Percentiles rank a stretch among this genome's conserved stretches.
These are phyloP conservation scores for Starmerella riodocensis DNA, from an alignment of 805 yeast species.

Conservation along the genomic window DNA sequence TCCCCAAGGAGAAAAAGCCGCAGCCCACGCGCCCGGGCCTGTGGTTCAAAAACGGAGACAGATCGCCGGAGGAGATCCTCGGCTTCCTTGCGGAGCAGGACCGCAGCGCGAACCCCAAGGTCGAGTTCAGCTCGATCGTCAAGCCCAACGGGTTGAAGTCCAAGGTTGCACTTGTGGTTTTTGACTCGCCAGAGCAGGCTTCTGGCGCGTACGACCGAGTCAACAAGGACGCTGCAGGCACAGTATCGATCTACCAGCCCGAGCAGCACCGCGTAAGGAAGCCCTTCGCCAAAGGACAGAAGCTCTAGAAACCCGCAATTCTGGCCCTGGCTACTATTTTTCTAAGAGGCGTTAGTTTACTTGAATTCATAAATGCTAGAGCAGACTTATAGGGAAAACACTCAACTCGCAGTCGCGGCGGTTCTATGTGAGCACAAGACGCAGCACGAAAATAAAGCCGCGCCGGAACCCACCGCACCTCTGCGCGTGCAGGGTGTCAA, in stretches of 20 bases:
- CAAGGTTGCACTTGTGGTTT: slow-evolving; percentile 29
- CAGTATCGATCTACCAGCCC: slow-evolving; percentile 16
- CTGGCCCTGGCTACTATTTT: not conserved
- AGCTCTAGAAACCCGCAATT: not conserved
- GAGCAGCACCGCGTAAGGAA: slow-evolving; percentile 5
- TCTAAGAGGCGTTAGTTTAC: no score
- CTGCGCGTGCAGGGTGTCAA: no score
- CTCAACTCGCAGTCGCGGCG: no score
- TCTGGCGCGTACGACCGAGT: slow-evolving; percentile 28
- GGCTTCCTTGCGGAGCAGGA: slow-evolving; percentile 27
- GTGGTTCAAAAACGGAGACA: slow-evolving; percentile 30
- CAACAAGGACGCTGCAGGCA: slow-evolving; percentile 26
- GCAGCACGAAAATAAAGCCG: no score
- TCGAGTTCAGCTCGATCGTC: slow-evolving; percentile 22
- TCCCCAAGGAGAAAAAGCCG: slow-evolving; percentile 1
- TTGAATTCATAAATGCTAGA: no score
- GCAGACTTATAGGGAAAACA: no score
- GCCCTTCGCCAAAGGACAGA: not conserved
- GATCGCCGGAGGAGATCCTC: slow-evolving; percentile 25
- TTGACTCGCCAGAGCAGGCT: slow-evolving; percentile 28
- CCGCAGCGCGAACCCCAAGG: slow-evolving; percentile 24
- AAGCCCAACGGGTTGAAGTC: slow-evolving; percentile 21
- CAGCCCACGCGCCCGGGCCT: slow-evolving; percentile 26
- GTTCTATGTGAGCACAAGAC: no score
- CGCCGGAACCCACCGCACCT: no score